Evolutionary conservation across 192 early-diverging fungal species (phyloP), one percentile per base, ranked within the genome.

Genomic region (Linnemannia zychae): DNA sequence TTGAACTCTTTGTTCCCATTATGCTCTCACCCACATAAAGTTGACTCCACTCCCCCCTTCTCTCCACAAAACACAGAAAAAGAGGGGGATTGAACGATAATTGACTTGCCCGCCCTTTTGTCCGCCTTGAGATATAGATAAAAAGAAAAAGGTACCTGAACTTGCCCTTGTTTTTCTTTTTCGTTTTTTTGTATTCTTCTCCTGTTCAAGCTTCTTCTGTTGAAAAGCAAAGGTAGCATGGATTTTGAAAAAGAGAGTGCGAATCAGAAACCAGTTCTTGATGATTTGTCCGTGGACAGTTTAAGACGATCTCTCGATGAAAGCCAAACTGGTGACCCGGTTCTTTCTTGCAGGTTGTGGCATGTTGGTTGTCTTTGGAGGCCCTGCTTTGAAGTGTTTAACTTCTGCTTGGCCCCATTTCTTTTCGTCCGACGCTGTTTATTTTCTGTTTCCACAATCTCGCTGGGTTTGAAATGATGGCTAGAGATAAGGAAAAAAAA

Each of bases 401-500:
- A 44, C 40, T 9, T 6, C 24, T 13, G 2, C 28, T 63, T 63
- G 57, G 57, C 9, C 28, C 24, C 57, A 63, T 7, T 4, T 22
- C 12, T 63, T 22, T n/a, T 31, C 57, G 24, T 63, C 57, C 57
- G 28, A 63, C 28, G 24, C 13, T 31, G 57, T 31, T 60, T 31
- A 3, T 63, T 24, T 31, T 15, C 31, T 31, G 57, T 31, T 63
- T 63, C 28, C 57, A 63, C 57, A 13, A 72, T 72, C 22, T 47
- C 20, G 2, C 72, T 73, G 72, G 72, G 72, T 73, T 73, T 73
- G 50, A 73, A 73, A 36, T 38, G 20, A 34, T 20, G 49, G 48
- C 34, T 20, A 69, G 28, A 73, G 72, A 73, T 73, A 73, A 73
- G 72, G 71, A 73, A 72, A 53, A 46, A n/a, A 44, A 44, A 44